Evolutionary conservation across 495 filamentous ascomycete species (phyloP).

Genomic region (Podospora didyma): DNA sequence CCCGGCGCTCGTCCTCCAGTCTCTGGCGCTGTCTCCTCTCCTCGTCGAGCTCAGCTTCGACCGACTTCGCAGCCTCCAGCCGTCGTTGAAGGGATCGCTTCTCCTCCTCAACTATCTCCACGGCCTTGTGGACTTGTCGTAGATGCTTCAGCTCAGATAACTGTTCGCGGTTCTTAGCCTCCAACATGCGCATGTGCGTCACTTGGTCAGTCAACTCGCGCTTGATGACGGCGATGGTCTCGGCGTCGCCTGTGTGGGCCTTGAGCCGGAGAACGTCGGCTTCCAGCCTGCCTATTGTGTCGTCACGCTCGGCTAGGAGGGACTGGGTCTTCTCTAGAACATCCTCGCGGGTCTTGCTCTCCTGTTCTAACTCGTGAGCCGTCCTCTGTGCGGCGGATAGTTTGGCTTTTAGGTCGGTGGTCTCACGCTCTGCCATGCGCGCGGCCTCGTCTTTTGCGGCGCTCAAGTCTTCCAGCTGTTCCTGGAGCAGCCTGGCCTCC

Average conservation of each 20-base stretch:
- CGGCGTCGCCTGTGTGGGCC: constrained; percentile 78
- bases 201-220: constrained; percentile 85
- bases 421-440: constrained; percentile 63
- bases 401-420: constrained; percentile 67
- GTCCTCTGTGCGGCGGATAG: constrained; percentile 62
- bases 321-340: constrained; percentile 63
- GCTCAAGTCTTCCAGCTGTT: constrained; percentile 73
- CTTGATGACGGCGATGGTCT: constrained; percentile 76
- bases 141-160: constrained; percentile 73
- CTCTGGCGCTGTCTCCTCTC: constrained; percentile 76
- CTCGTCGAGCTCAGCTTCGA: constrained; percentile 73
- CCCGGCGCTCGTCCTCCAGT: constrained; percentile 78
- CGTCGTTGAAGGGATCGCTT: constrained; percentile 78
- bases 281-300: constrained; percentile 67
- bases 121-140: constrained; percentile 71
- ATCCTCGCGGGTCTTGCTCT: constrained; percentile 60
- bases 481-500: constrained; percentile 64
- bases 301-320: constrained; percentile 62
- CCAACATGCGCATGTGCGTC: constrained; percentile 77
- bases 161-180: constrained; percentile 76
- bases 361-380: constrained; percentile 66
- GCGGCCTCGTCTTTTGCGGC: constrained; percentile 67
- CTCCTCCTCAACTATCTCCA: constrained; percentile 95
- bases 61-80: constrained; percentile 66
- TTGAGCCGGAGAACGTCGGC: constrained; percentile 77